Conservation (phyloP, 805 yeast genomes). For the Blastobotrys americana region DNA sequence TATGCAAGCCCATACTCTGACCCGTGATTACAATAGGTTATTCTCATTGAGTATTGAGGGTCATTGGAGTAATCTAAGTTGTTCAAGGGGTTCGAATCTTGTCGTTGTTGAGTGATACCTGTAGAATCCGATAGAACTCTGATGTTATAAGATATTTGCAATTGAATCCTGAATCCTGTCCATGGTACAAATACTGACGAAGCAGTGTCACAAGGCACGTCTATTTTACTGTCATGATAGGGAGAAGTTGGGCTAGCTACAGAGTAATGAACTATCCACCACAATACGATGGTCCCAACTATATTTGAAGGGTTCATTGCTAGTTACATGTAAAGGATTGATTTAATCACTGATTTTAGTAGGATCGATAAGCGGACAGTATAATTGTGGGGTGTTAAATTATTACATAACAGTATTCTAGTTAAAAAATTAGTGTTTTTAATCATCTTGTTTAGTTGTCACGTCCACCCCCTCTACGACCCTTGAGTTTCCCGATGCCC, state of each 20-base stretch:
- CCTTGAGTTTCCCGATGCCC: no score
- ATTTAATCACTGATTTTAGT: no score
- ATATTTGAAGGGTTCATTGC: no score
- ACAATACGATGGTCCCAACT: no score
- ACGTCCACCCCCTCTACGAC: no score
- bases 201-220: conserved; percentile 14
- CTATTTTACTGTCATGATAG: conserved; percentile 13
- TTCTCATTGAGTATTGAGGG: conserved; percentile 1
- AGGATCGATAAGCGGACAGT: no score
- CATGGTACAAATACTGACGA: conserved; percentile 18
- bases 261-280: no score
- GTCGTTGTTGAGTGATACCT: background rate
- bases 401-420: no score
- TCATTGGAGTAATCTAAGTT: background rate
- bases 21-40: conserved; percentile 13
- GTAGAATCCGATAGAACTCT: background rate
- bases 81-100: background rate
- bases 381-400: no score
- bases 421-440: no score
- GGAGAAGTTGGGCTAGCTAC: conserved; percentile 12
- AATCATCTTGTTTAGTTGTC: no score
- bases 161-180: conserved; percentile 19
- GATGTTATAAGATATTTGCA: background rate
- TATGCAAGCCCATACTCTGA: conserved; percentile 8
- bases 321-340: no score